Conservation (phyloP, 2,329 filamentous ascomycete species). For the Fusarium nematophilum region DNA sequence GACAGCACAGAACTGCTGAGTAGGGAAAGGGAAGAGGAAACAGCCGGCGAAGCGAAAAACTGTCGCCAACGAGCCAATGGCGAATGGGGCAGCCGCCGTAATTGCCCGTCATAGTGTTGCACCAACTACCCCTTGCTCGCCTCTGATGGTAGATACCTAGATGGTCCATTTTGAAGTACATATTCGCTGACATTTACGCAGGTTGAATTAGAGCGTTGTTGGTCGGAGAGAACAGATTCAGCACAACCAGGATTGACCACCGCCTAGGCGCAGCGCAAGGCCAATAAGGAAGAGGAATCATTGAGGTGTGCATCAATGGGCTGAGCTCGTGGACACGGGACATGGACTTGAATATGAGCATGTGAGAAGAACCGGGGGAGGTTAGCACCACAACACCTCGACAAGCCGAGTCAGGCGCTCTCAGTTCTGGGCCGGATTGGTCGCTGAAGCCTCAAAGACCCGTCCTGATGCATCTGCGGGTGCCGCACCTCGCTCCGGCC, state of each 20-base stretch:
- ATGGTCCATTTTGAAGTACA: neutral
- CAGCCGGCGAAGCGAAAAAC: conserved; percentile 17
- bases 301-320: conserved; percentile 34
- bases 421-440: conserved; percentile 40
- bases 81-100: conserved; percentile 9
- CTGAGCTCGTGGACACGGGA: conserved; percentile 39
- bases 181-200: conserved; percentile 28
- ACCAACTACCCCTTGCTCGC: conserved; percentile 29
- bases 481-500: conserved; percentile 32
- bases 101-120: conserved; percentile 25
- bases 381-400: conserved; percentile 32
- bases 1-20: neutral
- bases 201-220: conserved; percentile 18
- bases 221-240: conserved; percentile 17
- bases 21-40: conserved; percentile 8
- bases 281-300: conserved; percentile 33
- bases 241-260: conserved; percentile 8
- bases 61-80: conserved; percentile 36
- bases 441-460: conserved; percentile 27
- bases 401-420: conserved; percentile 43
- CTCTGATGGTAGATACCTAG: conserved; percentile 25
- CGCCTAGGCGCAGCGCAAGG: conserved; percentile 24
- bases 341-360: conserved; percentile 11
- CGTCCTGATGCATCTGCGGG: conserved; percentile 38
- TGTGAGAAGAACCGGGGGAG: conserved; percentile 35